Evolutionary conservation across 768 basidiomycete genomes (phyloP).

Genomic region (Phallus indusiatus): DNA sequence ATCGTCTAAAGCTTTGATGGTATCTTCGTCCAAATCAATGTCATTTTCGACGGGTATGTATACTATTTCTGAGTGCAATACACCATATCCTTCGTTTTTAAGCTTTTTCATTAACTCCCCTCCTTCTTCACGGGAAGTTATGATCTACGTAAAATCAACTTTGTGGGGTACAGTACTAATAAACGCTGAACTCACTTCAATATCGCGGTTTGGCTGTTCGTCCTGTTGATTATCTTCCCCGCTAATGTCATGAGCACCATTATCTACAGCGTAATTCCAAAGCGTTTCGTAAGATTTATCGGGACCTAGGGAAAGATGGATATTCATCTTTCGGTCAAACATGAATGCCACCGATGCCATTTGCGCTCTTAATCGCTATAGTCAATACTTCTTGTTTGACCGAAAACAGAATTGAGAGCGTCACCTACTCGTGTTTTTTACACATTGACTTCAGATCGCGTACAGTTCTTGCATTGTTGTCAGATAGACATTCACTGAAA

Average conservation of each 20-base stretch:
- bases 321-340: background rate
- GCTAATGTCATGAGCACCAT: constrained; percentile 2
- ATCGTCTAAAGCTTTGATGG: background rate
- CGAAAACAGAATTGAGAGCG: background rate
- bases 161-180: background rate
- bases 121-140: background rate
- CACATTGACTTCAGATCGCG: background rate
- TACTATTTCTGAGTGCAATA: background rate
- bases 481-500: constrained; percentile 1
- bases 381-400: background rate
- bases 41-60: background rate
- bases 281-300: background rate
- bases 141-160: background rate
- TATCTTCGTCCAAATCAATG: background rate
- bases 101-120: background rate
- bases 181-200: background rate
- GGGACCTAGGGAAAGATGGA: background rate
- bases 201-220: background rate
- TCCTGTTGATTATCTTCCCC: background rate
- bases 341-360: constrained; percentile 3
- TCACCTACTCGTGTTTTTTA: constrained; percentile 2
- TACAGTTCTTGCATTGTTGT: constrained; percentile 2
- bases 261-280: background rate
- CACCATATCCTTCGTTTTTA: background rate
- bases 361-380: background rate